These are phyloP conservation scores for Aspergillus ostianus DNA, from an alignment of 495 filamentous ascomycete genomes.

Conservation along the genomic window DNA sequence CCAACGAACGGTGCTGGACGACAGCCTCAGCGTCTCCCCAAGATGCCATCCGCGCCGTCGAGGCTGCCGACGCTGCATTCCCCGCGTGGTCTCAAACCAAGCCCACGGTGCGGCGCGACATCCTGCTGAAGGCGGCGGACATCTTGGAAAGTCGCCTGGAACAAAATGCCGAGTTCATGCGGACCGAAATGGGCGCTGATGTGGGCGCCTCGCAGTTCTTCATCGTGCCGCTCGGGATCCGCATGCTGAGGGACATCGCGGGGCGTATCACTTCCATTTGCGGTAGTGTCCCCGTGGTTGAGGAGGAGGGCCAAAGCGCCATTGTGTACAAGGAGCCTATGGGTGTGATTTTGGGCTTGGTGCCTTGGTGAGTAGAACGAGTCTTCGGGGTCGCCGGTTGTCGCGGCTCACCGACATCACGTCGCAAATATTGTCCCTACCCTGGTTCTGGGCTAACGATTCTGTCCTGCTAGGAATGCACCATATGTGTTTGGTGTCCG, in stretches of 20 bases:
- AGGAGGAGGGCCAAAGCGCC: slow-evolving; percentile 55
- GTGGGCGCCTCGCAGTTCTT: slow-evolving; percentile 48
- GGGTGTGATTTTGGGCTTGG: slow-evolving; percentile 78
- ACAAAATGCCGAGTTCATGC: slow-evolving; percentile 61
- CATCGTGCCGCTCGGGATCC: slow-evolving; percentile 57
- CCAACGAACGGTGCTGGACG: slow-evolving; percentile 61
- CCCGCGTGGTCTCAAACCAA: slow-evolving; percentile 67
- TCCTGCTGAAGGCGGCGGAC: slow-evolving; percentile 71
- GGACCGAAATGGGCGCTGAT: slow-evolving; percentile 68
- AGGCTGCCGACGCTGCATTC: slow-evolving; percentile 67
- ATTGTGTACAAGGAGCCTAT: slow-evolving; percentile 76
- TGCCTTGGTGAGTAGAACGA: slow-evolving; percentile 63
- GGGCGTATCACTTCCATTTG: slow-evolving; percentile 60
- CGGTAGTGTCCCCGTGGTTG: slow-evolving; percentile 61
- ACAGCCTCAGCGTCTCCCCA: slow-evolving; percentile 57
- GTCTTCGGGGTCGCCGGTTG: background rate
- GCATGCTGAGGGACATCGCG: slow-evolving; percentile 69
- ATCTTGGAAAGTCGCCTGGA: slow-evolving; percentile 60
- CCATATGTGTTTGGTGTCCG: slow-evolving; percentile 68
- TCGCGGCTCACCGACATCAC: background rate
- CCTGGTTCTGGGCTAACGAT: background rate
- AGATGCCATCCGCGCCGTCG: slow-evolving; percentile 62
- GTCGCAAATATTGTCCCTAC: background rate
- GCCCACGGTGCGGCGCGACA: slow-evolving; percentile 61
- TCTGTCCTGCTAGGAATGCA: slow-evolving; percentile 48